Percentiles rank a stretch among this genome's conserved stretches.
Evolutionary conservation across 345 rosid species (phyloP).

Genomic region (Bruguiera parviflora): DNA sequence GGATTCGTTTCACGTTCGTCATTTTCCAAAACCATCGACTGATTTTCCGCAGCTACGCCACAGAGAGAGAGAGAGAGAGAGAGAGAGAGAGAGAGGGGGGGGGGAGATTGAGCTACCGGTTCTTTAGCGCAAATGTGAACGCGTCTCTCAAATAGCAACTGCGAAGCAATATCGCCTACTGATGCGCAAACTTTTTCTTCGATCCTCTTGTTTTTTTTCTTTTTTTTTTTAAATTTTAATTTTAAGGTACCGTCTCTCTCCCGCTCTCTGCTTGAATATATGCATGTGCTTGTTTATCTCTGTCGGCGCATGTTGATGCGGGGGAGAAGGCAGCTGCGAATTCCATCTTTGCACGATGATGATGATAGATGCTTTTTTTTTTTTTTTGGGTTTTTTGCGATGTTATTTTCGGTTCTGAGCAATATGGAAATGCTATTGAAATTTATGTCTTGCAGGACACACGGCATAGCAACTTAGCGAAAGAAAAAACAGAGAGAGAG

Average conservation of each 20-base stretch:
- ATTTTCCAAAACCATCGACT: slow-evolving; percentile 1
- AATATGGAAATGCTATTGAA: too few relatives aligned
- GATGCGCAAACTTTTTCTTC: background rate
- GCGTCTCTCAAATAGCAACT: background rate
- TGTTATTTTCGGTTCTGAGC: too few relatives aligned
- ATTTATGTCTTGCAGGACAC: too few relatives aligned
- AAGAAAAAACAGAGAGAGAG: too few relatives aligned
- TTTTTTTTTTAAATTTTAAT: too few relatives aligned
- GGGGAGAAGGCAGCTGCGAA: too few relatives aligned
- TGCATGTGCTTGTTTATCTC: too few relatives aligned
- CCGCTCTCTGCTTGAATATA: background rate
- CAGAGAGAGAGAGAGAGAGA: background rate
- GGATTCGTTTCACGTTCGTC: slow-evolving; percentile 14
- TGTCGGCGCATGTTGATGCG: background rate
- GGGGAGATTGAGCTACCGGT: background rate
- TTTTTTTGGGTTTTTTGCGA: too few relatives aligned
- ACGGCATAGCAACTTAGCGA: too few relatives aligned
- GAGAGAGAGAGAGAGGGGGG: background rate
- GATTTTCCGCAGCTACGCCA: too few relatives aligned
- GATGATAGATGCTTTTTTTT: too few relatives aligned
- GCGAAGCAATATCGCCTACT: background rate
- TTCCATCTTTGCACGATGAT: too few relatives aligned
- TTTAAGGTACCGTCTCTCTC: background rate
- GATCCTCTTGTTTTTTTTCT: background rate
- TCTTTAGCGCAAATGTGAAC: background rate